These are phyloP conservation scores for Brassica cretica DNA, from an alignment of 345 rosid genomes.

Conservation along the genomic window DNA sequence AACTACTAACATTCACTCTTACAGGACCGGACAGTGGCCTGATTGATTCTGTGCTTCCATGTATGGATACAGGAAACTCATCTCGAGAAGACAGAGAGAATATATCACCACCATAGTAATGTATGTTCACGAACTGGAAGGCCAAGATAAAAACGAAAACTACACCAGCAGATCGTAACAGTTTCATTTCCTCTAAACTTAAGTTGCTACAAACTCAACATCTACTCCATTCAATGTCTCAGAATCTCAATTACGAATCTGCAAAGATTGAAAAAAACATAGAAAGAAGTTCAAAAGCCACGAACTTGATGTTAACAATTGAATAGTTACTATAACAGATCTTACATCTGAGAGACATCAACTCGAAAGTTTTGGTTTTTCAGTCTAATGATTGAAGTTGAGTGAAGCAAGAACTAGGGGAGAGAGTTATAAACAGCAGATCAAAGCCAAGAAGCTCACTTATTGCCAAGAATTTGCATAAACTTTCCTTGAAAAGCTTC, in stretches of 20 bases:
- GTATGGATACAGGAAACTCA: slow-evolving; percentile 41
- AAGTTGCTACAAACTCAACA: slow-evolving; percentile 20
- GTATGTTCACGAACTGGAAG: slow-evolving; percentile 66
- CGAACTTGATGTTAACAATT: slow-evolving; percentile 10
- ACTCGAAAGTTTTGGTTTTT: not conserved
- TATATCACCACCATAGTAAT: slow-evolving; percentile 45
- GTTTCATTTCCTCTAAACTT: slow-evolving; percentile 42
- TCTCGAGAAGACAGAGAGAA: slow-evolving; percentile 48
- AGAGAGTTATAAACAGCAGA: not conserved
- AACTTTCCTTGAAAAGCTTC: not conserved
- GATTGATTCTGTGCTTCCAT: slow-evolving; percentile 19
- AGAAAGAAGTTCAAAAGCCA: slow-evolving; percentile 6
- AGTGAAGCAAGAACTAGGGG: not conserved
- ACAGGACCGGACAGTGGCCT: slow-evolving; percentile 26
- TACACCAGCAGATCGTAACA: slow-evolving; percentile 48
- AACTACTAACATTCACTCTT: slow-evolving; percentile 13
- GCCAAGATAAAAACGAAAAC: slow-evolving; percentile 42
- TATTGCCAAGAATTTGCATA: not conserved
- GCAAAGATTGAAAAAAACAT: slow-evolving; percentile 5
- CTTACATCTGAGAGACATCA: slow-evolving; percentile 6
- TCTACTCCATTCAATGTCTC: not conserved
- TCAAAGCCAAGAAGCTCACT: not conserved
- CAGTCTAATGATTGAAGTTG: not conserved
- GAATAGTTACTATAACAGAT: slow-evolving; percentile 5
- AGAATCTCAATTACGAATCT: slow-evolving; percentile 6